Conservation (phyloP, 352 stramenopile species). For the Globisporangium nagaii region DNA sequence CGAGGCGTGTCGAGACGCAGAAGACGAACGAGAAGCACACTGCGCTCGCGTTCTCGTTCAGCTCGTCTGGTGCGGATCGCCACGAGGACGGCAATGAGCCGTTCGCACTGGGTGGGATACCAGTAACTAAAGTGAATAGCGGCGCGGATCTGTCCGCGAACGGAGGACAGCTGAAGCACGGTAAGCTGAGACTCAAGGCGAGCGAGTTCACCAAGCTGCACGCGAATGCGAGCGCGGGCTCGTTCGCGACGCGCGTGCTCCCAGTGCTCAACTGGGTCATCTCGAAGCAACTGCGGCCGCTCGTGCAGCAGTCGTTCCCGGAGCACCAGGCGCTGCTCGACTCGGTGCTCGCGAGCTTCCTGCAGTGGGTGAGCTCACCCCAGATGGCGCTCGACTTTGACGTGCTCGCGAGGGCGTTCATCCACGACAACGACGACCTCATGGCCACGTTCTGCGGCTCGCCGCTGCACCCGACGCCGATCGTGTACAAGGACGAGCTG, state of each 20-base stretch:
- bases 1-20: slow-evolving; percentile 18
- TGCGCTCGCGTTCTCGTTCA: slow-evolving; percentile 26
- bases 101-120: slow-evolving; percentile 1
- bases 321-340: slow-evolving; percentile 59
- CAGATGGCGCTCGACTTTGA: slow-evolving; percentile 55
- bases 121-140: slow-evolving; percentile 4
- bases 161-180: not conserved
- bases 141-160: not conserved
- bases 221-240: slow-evolving; percentile 42
- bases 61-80: not conserved
- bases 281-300: slow-evolving; percentile 22
- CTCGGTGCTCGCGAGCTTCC: slow-evolving; percentile 26
- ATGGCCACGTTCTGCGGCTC: slow-evolving; percentile 52
- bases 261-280: slow-evolving; percentile 43
- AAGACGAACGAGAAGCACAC: slow-evolving; percentile 28
- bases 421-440: slow-evolving; percentile 40
- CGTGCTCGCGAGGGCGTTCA: slow-evolving; percentile 54
- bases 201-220: slow-evolving; percentile 68
- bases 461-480: slow-evolving; percentile 44
- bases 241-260: slow-evolving; percentile 37
- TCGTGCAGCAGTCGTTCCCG: slow-evolving; percentile 42
- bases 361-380: slow-evolving; percentile 38
- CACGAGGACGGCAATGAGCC: slow-evolving; percentile 3
- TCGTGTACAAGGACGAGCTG: slow-evolving; percentile 55
- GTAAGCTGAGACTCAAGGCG: slow-evolving; percentile 27